A percentile compares a stretch with the other conserved stretches of the same genome.
phyloP scores from a whole-genome alignment of 345 rosid genomes.

The Pseudoturritis turrita region DNA sequence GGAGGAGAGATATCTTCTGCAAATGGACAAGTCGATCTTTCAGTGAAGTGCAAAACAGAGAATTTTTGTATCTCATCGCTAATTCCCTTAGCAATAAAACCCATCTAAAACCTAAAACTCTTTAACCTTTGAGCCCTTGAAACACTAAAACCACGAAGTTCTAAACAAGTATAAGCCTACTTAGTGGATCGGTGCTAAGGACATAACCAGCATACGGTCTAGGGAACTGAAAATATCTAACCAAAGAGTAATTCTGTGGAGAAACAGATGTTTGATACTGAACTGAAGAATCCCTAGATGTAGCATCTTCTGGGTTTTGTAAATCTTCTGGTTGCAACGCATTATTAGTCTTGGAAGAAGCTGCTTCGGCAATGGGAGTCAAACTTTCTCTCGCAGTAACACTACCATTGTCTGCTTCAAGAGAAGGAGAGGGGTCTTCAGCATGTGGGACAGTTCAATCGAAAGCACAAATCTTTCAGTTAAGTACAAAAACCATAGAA shows the following conservation, averaged over 20 bases:
- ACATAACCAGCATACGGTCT: background rate
- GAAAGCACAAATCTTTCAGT: background rate
- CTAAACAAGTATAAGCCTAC: background rate
- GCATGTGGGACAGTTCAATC: slow-evolving; percentile 4
- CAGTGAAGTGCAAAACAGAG: background rate
- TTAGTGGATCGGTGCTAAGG: background rate
- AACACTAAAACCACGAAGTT: background rate
- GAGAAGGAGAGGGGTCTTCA: slow-evolving; percentile 11
- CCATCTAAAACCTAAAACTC: background rate
- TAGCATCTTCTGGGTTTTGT: slow-evolving; percentile 10
- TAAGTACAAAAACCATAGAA: background rate
- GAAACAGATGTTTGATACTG: slow-evolving; percentile 45
- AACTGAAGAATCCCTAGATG: slow-evolving; percentile 26
- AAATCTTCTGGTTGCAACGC: slow-evolving; percentile 20
- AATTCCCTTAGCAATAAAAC: background rate
- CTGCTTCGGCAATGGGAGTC: background rate
- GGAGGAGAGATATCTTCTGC: slow-evolving; percentile 13
- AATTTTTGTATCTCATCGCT: background rate
- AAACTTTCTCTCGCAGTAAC: slow-evolving; percentile 23
- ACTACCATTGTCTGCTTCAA: slow-evolving; percentile 13
- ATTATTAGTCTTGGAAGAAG: background rate
- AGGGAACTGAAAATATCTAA: background rate
- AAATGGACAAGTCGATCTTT: background rate
- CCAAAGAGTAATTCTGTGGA: background rate
- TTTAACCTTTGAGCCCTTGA: background rate